phyloP scores from a whole-genome alignment of 352 stramenopile species.

The Phytophthora sp. region DNA sequence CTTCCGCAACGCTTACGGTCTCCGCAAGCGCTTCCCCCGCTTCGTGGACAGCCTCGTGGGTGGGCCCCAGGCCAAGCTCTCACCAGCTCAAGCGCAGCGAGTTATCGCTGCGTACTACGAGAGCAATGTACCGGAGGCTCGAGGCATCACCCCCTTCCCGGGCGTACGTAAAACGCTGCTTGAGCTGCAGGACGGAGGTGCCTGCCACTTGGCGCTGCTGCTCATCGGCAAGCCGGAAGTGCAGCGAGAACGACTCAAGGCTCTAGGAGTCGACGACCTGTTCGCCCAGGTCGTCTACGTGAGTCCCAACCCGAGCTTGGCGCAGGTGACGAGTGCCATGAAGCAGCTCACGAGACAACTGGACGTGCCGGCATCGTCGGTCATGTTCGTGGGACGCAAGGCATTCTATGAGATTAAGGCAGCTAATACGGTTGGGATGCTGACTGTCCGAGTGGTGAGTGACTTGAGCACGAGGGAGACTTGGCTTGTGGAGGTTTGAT shows the following conservation, averaged over 20 bases:
- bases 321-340: constrained; percentile 74
- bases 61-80: constrained; percentile 42
- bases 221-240: constrained; percentile 79
- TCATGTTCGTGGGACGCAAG: constrained; percentile 85
- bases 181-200: constrained; percentile 51
- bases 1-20: constrained; percentile 84
- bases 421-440: constrained; percentile 77
- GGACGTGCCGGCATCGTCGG: constrained; percentile 71
- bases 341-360: constrained; percentile 68
- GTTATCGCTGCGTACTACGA: constrained; percentile 83
- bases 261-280: constrained; percentile 65
- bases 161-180: constrained; percentile 57
- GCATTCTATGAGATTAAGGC: constrained; percentile 90
- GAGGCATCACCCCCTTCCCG: constrained; percentile 70
- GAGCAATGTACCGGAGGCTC: constrained; percentile 75
- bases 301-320: constrained; percentile 64
- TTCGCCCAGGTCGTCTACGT: constrained; percentile 76
- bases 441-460: constrained; percentile 80
- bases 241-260: constrained; percentile 74
- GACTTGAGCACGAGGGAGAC: not conserved
- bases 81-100: constrained; percentile 47
- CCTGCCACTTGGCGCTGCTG: constrained; percentile 69
- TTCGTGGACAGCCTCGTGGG: constrained; percentile 82
- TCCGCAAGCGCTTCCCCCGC: constrained; percentile 83
- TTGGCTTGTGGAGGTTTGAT: not conserved